Evolutionary conservation across 1,139 yeast genomes (phyloP).

Genomic region (Sugiyamaella japonica): DNA sequence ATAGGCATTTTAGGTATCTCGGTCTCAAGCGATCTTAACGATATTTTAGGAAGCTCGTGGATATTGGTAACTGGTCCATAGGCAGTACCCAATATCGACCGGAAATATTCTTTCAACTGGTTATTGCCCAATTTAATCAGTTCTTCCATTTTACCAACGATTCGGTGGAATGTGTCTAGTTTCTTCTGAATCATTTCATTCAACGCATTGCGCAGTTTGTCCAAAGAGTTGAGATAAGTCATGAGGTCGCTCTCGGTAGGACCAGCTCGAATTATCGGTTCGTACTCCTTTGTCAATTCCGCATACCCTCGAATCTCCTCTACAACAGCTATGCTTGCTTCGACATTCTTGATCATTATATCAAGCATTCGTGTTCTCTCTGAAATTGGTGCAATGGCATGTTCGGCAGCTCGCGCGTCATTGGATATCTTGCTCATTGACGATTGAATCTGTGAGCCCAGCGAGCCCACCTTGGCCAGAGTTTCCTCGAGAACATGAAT

Average conservation of each 20-base stretch:
- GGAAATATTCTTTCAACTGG: slow-evolving; percentile 30
- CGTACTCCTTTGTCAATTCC: slow-evolving; percentile 40
- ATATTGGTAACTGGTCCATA: slow-evolving; percentile 33
- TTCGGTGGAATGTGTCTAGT: slow-evolving; percentile 35
- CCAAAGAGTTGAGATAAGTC: slow-evolving; percentile 30
- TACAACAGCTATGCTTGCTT: slow-evolving; percentile 60
- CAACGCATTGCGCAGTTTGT: slow-evolving; percentile 30
- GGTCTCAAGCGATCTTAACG: background rate
- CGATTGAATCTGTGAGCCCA: slow-evolving; percentile 57
- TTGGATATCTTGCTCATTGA: slow-evolving; percentile 58
- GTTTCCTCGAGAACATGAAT: slow-evolving; percentile 79
- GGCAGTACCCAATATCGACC: slow-evolving; percentile 25
- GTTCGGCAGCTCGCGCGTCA: slow-evolving; percentile 62
- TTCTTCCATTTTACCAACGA: slow-evolving; percentile 34
- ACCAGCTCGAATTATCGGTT: slow-evolving; percentile 30
- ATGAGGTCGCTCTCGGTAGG: slow-evolving; percentile 31
- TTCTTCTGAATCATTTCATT: slow-evolving; percentile 32
- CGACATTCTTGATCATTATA: slow-evolving; percentile 54
- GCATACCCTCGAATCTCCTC: slow-evolving; percentile 69
- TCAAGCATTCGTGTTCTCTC: slow-evolving; percentile 60
- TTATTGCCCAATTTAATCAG: slow-evolving; percentile 31
- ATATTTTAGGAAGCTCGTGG: slow-evolving; percentile 23
- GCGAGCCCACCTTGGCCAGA: slow-evolving; percentile 55
- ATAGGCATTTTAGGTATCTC: slow-evolving; percentile 29
- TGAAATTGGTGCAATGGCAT: slow-evolving; percentile 69